A percentile compares a stretch with the other conserved stretches of the same genome.
phyloP scores from a whole-genome alignment of 192 early-diverging fungal species.

The Mortierella antarctica region DNA sequence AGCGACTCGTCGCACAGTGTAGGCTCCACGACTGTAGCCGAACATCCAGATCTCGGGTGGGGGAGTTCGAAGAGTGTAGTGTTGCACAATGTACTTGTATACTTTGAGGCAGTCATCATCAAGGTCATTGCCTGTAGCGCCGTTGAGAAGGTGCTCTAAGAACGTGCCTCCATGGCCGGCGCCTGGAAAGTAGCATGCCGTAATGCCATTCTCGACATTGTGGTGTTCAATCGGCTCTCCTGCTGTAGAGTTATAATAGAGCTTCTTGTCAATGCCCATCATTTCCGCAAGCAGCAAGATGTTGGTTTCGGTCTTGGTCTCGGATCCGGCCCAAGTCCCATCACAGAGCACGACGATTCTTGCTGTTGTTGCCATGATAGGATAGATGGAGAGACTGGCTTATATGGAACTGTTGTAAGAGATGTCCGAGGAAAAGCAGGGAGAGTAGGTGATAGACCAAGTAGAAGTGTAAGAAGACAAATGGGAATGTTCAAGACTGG shows the following conservation, averaged over 20 bases:
- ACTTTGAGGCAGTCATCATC: conserved; percentile 1
- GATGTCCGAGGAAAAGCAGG: too few species aligned
- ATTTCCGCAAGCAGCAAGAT: conserved; percentile 20
- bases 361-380: neutral
- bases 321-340: conserved; percentile 16
- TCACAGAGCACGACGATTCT: conserved; percentile 9
- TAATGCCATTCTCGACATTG: neutral
- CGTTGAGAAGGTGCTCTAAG: conserved; percentile 13
- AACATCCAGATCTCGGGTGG: conserved; percentile 54
- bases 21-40: conserved; percentile 26
- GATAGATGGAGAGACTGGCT: too few species aligned
- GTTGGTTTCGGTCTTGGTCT: conserved; percentile 8
- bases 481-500: too few species aligned
- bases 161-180: conserved; percentile 5
- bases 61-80: neutral
- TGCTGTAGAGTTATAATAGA: neutral
- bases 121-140: conserved; percentile 2
- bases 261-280: neutral
- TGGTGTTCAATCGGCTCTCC: neutral
- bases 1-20: conserved; percentile 24
- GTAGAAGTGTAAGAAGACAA: too few species aligned
- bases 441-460: too few species aligned
- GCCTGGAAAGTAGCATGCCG: conserved; percentile 16
- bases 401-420: too few species aligned
- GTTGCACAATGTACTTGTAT: conserved; percentile 16